A percentile compares a stretch with the other conserved stretches of the same genome.
Conservation (phyloP, 768 basidiomycete genomes). For the Lactifluus echinatus region DNA sequence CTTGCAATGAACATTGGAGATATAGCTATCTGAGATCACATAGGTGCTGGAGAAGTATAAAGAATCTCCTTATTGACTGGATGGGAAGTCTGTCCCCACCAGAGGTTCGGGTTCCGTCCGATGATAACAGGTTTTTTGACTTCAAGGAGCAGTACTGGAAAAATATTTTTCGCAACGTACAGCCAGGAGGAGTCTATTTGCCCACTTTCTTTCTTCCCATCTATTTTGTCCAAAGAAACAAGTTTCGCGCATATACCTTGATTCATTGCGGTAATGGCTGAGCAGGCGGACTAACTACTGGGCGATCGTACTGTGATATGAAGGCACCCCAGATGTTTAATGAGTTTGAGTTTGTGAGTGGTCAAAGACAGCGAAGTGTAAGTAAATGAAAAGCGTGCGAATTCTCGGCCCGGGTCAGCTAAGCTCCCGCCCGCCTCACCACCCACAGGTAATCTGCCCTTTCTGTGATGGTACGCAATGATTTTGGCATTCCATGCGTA, state of each 20-base stretch:
- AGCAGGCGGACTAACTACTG: too few species aligned
- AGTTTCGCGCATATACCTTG: slow-evolving; percentile 62
- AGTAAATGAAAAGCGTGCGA: background rate
- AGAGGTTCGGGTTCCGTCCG: slow-evolving; percentile 61
- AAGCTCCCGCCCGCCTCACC: too few species aligned
- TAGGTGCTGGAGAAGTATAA: slow-evolving; percentile 37
- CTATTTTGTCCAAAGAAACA: slow-evolving; percentile 40
- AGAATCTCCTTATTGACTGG: background rate
- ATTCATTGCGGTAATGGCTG: background rate
- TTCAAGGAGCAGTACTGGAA: slow-evolving; percentile 50
- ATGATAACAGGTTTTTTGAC: slow-evolving; percentile 57
- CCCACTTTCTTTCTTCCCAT: slow-evolving; percentile 61
- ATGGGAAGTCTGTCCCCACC: slow-evolving; percentile 32
- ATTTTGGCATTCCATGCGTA: background rate
- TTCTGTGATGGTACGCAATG: slow-evolving; percentile 3
- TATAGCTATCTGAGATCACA: slow-evolving; percentile 48
- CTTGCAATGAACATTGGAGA: slow-evolving; percentile 70
- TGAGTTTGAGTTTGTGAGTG: too few species aligned
- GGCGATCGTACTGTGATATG: too few species aligned
- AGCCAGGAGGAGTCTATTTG: background rate
- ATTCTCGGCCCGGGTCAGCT: background rate
- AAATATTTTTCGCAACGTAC: background rate
- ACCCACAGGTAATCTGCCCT: too few species aligned
- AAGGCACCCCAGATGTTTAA: background rate
- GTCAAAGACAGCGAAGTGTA: background rate